These are phyloP conservation scores for Inonotus obliquus DNA, from an alignment of 1,284 basidiomycete species.

Conservation along the genomic window DNA sequence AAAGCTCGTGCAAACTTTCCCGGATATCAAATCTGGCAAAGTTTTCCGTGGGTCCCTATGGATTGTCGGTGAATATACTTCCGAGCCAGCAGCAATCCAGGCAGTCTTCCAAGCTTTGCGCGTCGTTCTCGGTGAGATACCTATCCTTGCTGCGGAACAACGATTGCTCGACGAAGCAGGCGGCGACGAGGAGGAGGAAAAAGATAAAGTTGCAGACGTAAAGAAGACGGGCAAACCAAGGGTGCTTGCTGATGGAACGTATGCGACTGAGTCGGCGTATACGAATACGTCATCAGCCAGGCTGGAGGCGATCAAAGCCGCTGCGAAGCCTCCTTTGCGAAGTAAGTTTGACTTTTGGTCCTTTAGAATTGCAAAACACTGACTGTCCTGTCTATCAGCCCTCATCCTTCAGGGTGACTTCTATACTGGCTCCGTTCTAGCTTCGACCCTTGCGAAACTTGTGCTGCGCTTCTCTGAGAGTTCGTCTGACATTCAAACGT, in stretches of 20 bases:
- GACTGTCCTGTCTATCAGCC: slow-evolving; percentile 37
- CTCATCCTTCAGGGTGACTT: slow-evolving; percentile 95
- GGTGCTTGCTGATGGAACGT: slow-evolving; percentile 95
- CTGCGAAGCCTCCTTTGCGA: slow-evolving; percentile 87
- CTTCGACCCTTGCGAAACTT: slow-evolving; percentile 88
- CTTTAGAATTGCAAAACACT: slow-evolving; percentile 2
- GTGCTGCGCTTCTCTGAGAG: slow-evolving; percentile 78
- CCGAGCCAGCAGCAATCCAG: slow-evolving; percentile 57
- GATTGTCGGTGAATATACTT: slow-evolving; percentile 97
- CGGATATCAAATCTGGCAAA: slow-evolving; percentile 94
- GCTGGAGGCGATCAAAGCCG: slow-evolving; percentile 79
- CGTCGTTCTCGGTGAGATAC: slow-evolving; percentile 91
- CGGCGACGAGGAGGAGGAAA: slow-evolving; percentile 45
- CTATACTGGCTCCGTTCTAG: slow-evolving; percentile 91
- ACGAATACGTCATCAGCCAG: slow-evolving; percentile 63
- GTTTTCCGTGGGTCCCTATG: slow-evolving; percentile 96
- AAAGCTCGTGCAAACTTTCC: slow-evolving; percentile 81
- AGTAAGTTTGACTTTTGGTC: slow-evolving; percentile 37
- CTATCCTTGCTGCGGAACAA: slow-evolving; percentile 90
- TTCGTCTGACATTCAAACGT: slow-evolving; percentile 49
- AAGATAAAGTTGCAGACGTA: slow-evolving; percentile 38
- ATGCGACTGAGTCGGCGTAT: slow-evolving; percentile 95
- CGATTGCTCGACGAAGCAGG: slow-evolving; percentile 73
- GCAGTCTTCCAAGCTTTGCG: slow-evolving; percentile 78
- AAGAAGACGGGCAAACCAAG: slow-evolving; percentile 37